Evolutionary conservation across 2,329 filamentous ascomycete genomes (phyloP), one percentile per base, ranked within the genome.

Genomic region (Calonectria pteridis): DNA sequence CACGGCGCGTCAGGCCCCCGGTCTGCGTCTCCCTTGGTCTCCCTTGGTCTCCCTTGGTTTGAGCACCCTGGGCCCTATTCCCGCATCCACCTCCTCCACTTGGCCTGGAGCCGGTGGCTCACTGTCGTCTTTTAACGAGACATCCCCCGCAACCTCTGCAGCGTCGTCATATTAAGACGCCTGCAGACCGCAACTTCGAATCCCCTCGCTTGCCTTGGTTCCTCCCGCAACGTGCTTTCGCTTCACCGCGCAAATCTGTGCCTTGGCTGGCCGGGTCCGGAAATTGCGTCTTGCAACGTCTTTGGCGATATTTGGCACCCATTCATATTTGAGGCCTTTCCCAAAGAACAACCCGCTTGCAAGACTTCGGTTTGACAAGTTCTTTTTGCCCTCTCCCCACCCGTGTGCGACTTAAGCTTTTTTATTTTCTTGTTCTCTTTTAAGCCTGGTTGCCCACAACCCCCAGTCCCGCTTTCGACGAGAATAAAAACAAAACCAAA

Each of bases 161-260:
- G 46, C 50, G 68, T 43, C 64, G 55, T 71, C 67, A 58, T 71
- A 67, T 67, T 73, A 68, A 74, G 53, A 55, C 64, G 64, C 72
- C 68, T 77, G 78, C 79, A 81, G 79, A 81, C 79, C 79, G 79
- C 79, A 81, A 81, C 79, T 77, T 81, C 67, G 64, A 53, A 51
- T 62, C 67, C 75, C 49, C 67, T 50, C 65, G 69, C 49, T 55
- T 59, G 50, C 51, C 63, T 63, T 63, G 71, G 75, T 76, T 74
- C 75, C 74, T 79, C 71, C 75, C 71, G 69, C 72, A 73, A 72
- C 73, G 72, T 46, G 55, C 62, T 73, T 64, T 71, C 67, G 75
- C 78, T 76, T 79, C 76, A 79, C 77, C 75, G 78, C 73, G 77
- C 66, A 50, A 63, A 50, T 65, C 37, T 69, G 31, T 69, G 50